A percentile compares a stretch with the other conserved stretches of the same genome.
phyloP scores from a whole-genome alignment of 2,329 filamentous ascomycete species.

The Chrysoporthe austroafricana region DNA sequence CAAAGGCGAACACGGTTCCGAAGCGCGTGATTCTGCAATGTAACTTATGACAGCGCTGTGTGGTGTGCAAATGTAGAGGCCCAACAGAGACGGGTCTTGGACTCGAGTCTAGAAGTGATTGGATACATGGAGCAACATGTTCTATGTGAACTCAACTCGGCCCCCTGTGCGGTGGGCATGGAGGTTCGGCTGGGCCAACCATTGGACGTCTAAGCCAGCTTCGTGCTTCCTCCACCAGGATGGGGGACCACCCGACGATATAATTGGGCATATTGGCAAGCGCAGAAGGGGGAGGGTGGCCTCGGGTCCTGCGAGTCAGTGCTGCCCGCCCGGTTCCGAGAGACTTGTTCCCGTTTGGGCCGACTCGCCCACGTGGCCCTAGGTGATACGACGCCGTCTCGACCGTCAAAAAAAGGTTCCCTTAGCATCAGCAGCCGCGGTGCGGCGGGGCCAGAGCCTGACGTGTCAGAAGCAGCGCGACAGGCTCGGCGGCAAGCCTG shows the following conservation, averaged over 20 bases:
- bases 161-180: not conserved
- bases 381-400: not conserved
- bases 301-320: not conserved
- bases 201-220: not conserved
- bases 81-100: not conserved
- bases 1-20: not conserved
- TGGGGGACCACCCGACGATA: not conserved
- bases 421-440: not conserved
- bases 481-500: constrained; percentile 4
- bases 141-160: not conserved
- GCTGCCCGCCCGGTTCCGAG: too few species aligned
- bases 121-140: not conserved
- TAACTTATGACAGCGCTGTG: not conserved
- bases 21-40: not conserved
- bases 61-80: not conserved
- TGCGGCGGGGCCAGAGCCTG: not conserved
- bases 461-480: not conserved
- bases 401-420: not conserved
- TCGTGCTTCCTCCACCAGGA: not conserved
- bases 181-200: not conserved
- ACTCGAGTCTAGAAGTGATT: not conserved
- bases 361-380: not conserved
- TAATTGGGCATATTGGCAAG: not conserved
- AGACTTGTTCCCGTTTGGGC: not conserved
- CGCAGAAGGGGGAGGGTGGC: not conserved